phyloP scores from a whole-genome alignment of 2,329 filamentous ascomycete genomes.

The Trichocomaceae sp. region DNA sequence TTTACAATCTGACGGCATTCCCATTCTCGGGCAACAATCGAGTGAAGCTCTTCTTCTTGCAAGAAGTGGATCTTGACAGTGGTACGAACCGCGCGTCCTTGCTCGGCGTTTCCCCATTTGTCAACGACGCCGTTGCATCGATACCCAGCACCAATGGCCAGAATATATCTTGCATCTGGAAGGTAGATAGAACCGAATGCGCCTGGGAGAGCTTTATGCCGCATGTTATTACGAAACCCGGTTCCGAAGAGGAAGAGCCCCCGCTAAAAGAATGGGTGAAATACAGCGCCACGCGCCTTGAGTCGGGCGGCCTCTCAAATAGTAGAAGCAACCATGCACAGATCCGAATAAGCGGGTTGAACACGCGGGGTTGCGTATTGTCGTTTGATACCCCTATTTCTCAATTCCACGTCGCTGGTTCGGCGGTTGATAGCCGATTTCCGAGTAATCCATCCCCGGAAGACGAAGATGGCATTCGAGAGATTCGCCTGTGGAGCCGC shows the following conservation, averaged over 20 bases:
- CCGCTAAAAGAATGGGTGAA: conserved; percentile 57
- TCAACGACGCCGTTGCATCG: conserved; percentile 58
- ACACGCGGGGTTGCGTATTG: conserved; percentile 74
- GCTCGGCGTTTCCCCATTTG: conserved; percentile 60
- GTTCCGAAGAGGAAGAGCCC: conserved; percentile 30
- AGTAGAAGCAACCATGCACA: conserved; percentile 37
- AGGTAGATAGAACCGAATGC: conserved; percentile 52
- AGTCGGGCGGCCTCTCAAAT: conserved; percentile 23
- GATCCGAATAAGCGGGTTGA: conserved; percentile 61
- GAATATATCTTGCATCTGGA: conserved; percentile 47
- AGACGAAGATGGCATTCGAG: conserved; percentile 46
- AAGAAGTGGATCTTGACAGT: conserved; percentile 69
- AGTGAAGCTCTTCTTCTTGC: conserved; percentile 82
- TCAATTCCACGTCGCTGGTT: conserved; percentile 58
- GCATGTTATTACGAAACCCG: conserved; percentile 48
- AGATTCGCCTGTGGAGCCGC: conserved; percentile 74
- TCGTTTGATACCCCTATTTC: conserved; percentile 63
- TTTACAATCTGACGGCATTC: conserved; percentile 82
- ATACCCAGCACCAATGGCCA: conserved; percentile 66
- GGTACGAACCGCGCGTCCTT: conserved; percentile 65
- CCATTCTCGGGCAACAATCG: conserved; percentile 75
- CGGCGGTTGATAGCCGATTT: conserved; percentile 55
- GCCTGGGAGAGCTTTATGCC: conserved; percentile 64
- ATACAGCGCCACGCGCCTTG: conserved; percentile 51
- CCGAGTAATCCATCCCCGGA: conserved; percentile 49